These are phyloP conservation scores for Flaveria robusta DNA, from an alignment of 129 eudicot genomes.

Conservation along the genomic window DNA sequence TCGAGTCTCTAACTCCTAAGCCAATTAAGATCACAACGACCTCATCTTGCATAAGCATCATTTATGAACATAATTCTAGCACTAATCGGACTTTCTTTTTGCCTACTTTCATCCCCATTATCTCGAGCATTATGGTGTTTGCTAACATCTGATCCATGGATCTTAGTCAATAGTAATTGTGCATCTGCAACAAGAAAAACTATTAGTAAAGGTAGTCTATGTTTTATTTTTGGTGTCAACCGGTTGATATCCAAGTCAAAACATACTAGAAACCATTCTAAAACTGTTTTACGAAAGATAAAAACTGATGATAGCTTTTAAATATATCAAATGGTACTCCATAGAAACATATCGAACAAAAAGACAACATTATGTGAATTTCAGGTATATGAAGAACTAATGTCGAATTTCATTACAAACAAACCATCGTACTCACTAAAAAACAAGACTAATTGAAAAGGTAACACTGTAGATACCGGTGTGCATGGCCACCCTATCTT, in stretches of 20 bases:
- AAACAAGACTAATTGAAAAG: no score
- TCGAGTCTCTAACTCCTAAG: neutral
- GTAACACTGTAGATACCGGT: no score
- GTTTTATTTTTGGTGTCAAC: neutral
- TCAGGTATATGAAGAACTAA: no score
- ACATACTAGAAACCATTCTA: neutral
- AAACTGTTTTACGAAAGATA: neutral
- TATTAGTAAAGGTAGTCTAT: neutral
- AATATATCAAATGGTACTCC: no score
- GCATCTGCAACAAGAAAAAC: slow-evolving; percentile 13
- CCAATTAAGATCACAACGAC: neutral
- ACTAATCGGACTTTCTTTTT: neutral
- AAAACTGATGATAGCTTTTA: no score
- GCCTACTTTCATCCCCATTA: neutral
- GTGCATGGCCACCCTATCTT: no score
- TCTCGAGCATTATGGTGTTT: slow-evolving; percentile 18
- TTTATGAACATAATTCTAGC: neutral
- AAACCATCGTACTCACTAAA: no score
- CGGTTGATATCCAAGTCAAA: neutral
- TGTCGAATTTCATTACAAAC: no score
- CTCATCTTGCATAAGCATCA: neutral
- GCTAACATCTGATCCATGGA: slow-evolving; percentile 2
- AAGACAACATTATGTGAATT: no score
- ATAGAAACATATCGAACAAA: no score
- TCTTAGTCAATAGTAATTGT: neutral